Evolutionary conservation across 805 yeast species (phyloP).

Genomic region (Wickerhamomyces chaumierensis): DNA sequence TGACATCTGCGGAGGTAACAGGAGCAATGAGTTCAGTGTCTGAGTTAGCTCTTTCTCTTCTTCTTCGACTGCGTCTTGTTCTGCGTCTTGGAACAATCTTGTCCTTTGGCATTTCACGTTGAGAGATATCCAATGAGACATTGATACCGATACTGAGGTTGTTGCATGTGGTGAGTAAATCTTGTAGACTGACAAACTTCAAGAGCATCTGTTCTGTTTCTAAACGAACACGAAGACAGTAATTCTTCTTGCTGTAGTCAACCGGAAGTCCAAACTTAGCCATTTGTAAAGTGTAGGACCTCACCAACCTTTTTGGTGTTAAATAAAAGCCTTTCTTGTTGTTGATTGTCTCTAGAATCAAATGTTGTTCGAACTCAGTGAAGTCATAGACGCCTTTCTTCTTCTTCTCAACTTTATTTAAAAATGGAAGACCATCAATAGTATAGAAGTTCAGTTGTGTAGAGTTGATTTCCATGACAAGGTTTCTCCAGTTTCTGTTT

Average conservation of each 20-base stretch:
- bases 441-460: slow-evolving; percentile 71
- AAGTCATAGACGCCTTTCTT: slow-evolving; percentile 13
- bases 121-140: slow-evolving; percentile 63
- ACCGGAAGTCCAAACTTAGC: slow-evolving; percentile 77
- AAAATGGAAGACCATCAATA: slow-evolving; percentile 23
- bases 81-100: slow-evolving; percentile 75
- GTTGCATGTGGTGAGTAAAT: slow-evolving; percentile 70
- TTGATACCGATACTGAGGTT: slow-evolving; percentile 67
- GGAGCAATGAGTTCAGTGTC: slow-evolving; percentile 14
- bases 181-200: slow-evolving; percentile 49
- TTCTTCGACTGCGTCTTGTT: slow-evolving; percentile 26
- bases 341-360: slow-evolving; percentile 10
- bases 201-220: slow-evolving; percentile 77
- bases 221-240: slow-evolving; percentile 62
- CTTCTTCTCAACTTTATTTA: slow-evolving; percentile 20
- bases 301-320: slow-evolving; percentile 24
- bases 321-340: slow-evolving; percentile 9
- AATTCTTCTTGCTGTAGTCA: slow-evolving; percentile 64
- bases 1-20: slow-evolving; percentile 3
- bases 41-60: slow-evolving; percentile 17
- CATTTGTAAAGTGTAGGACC: slow-evolving; percentile 73
- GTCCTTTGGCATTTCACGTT: slow-evolving; percentile 63
- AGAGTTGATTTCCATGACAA: slow-evolving; percentile 67
- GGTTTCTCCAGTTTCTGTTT: slow-evolving; percentile 58
- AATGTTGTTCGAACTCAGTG: slow-evolving; percentile 17